A percentile compares a stretch with the other conserved stretches of the same genome.
These are phyloP conservation scores for Mariannaea elegans DNA, from an alignment of 2,329 filamentous ascomycete genomes.

Conservation along the genomic window DNA sequence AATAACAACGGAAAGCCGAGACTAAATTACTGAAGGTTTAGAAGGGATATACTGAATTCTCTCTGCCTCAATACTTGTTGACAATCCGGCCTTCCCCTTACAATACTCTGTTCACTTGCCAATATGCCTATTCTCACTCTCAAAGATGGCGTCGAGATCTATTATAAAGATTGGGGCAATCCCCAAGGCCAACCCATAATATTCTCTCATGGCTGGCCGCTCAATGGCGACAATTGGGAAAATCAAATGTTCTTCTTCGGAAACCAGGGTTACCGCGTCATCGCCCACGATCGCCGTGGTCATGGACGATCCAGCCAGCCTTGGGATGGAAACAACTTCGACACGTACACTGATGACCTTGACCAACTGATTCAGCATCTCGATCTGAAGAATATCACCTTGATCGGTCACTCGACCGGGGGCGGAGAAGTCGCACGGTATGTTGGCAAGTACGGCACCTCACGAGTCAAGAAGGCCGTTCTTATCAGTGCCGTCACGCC, in stretches of 20 bases:
- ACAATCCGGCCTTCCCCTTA: too few relatives aligned
- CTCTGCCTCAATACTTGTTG: too few relatives aligned
- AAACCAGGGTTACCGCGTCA: constrained; percentile 42
- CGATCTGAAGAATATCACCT: constrained; percentile 49
- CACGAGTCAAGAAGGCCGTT: constrained; percentile 50
- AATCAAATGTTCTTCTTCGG: constrained; percentile 41
- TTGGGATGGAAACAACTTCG: constrained; percentile 38
- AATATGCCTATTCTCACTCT: constrained; percentile 47
- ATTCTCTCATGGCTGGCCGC: constrained; percentile 50
- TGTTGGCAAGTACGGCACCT: constrained; percentile 45
- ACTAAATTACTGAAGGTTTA: too few relatives aligned
- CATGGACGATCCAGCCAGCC: constrained; percentile 44
- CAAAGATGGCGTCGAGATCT: constrained; percentile 47
- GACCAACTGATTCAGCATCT: constrained; percentile 42
- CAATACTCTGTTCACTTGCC: not conserved
- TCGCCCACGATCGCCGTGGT: constrained; percentile 46
- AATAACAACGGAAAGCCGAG: too few relatives aligned
- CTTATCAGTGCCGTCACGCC: constrained; percentile 49
- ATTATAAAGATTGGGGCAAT: constrained; percentile 55
- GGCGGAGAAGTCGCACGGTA: constrained; percentile 51
- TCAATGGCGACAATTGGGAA: constrained; percentile 45
- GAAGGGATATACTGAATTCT: too few relatives aligned
- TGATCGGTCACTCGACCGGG: constrained; percentile 55
- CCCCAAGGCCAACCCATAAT: constrained; percentile 42
- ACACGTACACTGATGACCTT: constrained; percentile 43